These are phyloP conservation scores for Wallacemonas sp. DNA, from an alignment of 208 protist genomes.

Conservation along the genomic window DNA sequence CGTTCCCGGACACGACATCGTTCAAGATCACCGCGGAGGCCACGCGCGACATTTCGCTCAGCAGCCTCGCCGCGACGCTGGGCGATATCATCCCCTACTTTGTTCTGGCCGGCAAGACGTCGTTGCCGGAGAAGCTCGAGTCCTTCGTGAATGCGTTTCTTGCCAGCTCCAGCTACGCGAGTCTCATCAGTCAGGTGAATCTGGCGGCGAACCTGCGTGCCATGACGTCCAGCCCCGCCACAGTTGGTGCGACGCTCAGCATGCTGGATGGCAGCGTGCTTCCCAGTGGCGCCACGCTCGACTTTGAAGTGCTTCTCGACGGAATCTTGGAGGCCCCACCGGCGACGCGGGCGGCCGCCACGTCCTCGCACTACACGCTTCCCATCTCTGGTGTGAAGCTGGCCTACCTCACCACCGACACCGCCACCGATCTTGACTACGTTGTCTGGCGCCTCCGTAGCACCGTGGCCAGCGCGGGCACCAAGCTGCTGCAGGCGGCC, in stretches of 20 bases:
- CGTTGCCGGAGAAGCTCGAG: background rate
- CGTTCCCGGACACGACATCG: background rate
- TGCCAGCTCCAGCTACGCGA: background rate
- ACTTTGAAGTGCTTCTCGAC: background rate
- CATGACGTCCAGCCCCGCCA: background rate
- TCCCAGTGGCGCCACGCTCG: background rate
- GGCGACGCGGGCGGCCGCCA: background rate
- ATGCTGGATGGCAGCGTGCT: background rate
- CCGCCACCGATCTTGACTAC: background rate
- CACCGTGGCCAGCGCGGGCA: background rate
- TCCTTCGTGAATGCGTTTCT: background rate
- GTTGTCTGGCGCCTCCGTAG: background rate
- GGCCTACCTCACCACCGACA: background rate
- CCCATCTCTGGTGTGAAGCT: background rate
- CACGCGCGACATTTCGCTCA: conserved; percentile 7
- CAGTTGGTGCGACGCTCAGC: background rate
- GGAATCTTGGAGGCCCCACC: background rate
- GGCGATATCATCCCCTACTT: background rate
- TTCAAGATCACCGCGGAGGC: background rate
- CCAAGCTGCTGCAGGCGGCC: background rate
- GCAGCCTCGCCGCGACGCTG: background rate
- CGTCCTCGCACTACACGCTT: conserved; percentile 1
- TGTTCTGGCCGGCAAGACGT: background rate
- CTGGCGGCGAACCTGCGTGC: background rate
- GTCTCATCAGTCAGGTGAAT: background rate